Percentiles rank a stretch among this genome's conserved stretches.
These are phyloP conservation scores for Panicum virgatum DNA, from an alignment of 202 grass and related monocot species.

Conservation along the genomic window DNA sequence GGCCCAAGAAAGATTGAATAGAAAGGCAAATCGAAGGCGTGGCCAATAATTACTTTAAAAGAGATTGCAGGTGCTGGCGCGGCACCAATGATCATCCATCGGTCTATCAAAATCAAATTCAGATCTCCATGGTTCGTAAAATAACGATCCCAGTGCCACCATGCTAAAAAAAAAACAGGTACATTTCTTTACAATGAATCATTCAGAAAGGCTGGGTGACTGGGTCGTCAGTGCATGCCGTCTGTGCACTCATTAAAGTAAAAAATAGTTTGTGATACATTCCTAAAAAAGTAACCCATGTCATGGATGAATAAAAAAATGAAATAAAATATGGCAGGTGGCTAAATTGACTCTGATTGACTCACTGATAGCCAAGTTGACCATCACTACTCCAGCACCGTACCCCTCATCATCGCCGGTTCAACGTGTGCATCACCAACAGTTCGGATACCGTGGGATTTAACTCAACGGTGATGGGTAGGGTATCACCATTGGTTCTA, in stretches of 20 bases:
- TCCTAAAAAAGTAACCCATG: not conserved
- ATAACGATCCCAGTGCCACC: not conserved
- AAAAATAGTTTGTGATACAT: not conserved
- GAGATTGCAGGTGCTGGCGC: not conserved
- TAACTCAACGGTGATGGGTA: no score
- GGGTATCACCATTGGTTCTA: no score
- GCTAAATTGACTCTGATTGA: not conserved
- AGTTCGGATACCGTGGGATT: no score
- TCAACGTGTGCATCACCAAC: no score
- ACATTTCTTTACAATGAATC: not conserved
- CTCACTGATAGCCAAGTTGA: not conserved
- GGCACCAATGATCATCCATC: not conserved
- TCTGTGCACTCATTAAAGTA: not conserved
- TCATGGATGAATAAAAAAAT: not conserved
- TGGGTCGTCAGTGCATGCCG: not conserved
- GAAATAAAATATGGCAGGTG: not conserved
- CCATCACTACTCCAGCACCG: no score
- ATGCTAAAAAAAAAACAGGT: not conserved
- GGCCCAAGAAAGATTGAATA: not conserved
- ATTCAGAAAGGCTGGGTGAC: not conserved
- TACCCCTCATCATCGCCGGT: no score
- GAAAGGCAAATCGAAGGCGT: not conserved
- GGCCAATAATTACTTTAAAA: not conserved
- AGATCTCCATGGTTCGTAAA: not conserved
- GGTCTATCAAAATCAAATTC: not conserved